A percentile compares a stretch with the other conserved stretches of the same genome.
Evolutionary conservation across 352 stramenopile genomes (phyloP).

Genomic region (Phytophthora tubulina): DNA sequence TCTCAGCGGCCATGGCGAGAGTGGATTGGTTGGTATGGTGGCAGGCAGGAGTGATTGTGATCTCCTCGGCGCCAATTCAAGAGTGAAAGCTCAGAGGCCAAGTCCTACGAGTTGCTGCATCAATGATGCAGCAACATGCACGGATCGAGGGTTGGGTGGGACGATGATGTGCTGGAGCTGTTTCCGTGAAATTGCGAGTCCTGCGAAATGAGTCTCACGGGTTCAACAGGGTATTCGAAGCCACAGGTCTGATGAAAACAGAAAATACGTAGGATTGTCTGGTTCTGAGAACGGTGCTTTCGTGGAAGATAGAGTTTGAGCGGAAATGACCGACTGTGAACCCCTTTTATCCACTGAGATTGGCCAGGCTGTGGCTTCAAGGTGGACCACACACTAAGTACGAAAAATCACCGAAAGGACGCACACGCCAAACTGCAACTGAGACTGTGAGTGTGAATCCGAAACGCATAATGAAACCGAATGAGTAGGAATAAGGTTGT

Average conservation of each 20-base stretch:
- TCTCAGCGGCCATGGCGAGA: constrained; percentile 28
- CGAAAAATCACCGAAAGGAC: constrained; percentile 31
- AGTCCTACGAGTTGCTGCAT: neutral
- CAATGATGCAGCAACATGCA: neutral
- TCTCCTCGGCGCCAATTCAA: constrained; percentile 30
- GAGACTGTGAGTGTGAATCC: constrained; percentile 29
- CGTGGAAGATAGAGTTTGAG: neutral
- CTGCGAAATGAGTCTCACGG: neutral
- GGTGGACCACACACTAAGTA: constrained; percentile 42
- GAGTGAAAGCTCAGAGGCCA: constrained; percentile 27
- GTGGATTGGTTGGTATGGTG: neutral
- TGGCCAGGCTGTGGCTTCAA: constrained; percentile 37
- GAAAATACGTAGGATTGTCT: neutral
- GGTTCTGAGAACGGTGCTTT: no score
- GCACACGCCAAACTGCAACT: constrained; percentile 27
- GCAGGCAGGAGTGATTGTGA: constrained; percentile 21
- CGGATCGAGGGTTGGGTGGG: constrained; percentile 26
- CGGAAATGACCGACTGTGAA: neutral
- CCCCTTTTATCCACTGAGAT: constrained; percentile 31
- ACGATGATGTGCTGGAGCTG: constrained; percentile 11
- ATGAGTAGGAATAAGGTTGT: constrained; percentile 25
- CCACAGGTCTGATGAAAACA: neutral
- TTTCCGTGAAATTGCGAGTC: neutral
- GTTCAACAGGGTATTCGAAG: constrained; percentile 12
- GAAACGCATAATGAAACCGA: constrained; percentile 28